Conservation (phyloP, 352 stramenopile genomes). For the Thraustochytrium sp. region DNA sequence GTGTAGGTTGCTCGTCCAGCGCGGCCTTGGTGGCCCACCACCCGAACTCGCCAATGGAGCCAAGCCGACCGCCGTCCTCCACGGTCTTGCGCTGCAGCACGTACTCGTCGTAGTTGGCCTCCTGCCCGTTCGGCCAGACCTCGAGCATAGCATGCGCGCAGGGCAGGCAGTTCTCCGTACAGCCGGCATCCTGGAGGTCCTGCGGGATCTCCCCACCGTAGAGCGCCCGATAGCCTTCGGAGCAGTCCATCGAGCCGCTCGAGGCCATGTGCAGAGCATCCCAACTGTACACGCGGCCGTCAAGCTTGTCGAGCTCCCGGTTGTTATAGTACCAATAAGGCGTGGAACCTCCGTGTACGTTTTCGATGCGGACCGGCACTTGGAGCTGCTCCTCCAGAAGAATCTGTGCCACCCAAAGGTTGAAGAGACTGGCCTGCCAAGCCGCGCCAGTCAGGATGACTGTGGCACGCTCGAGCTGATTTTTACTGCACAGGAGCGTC, state of each 20-base stretch:
- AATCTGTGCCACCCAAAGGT: constrained; percentile 44
- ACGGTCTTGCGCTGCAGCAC: constrained; percentile 42
- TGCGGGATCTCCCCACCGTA: not conserved
- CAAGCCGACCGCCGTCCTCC: constrained; percentile 21
- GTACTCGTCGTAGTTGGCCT: constrained; percentile 38
- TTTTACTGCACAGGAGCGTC: not conserved
- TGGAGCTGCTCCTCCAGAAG: constrained; percentile 42
- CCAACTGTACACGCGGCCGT: constrained; percentile 37
- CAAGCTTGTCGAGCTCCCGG: constrained; percentile 8
- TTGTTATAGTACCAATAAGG: constrained; percentile 41
- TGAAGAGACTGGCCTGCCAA: constrained; percentile 36
- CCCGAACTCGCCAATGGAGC: constrained; percentile 31
- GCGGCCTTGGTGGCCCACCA: constrained; percentile 30
- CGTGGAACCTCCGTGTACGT: constrained; percentile 14
- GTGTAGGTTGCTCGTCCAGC: not conserved
- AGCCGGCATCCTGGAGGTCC: constrained; percentile 29
- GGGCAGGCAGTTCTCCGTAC: constrained; percentile 27
- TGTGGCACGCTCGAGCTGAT: constrained; percentile 32
- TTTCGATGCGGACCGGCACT: constrained; percentile 27
- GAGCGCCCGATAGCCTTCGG: not conserved
- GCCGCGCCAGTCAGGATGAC: constrained; percentile 41
- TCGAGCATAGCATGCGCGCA: constrained; percentile 45
- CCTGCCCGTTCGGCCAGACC: constrained; percentile 35
- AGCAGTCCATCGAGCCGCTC: constrained; percentile 44
- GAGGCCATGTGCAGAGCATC: constrained; percentile 40